Evolutionary conservation across 495 filamentous ascomycete species (phyloP).

Genomic region (Extremus antarcticus): DNA sequence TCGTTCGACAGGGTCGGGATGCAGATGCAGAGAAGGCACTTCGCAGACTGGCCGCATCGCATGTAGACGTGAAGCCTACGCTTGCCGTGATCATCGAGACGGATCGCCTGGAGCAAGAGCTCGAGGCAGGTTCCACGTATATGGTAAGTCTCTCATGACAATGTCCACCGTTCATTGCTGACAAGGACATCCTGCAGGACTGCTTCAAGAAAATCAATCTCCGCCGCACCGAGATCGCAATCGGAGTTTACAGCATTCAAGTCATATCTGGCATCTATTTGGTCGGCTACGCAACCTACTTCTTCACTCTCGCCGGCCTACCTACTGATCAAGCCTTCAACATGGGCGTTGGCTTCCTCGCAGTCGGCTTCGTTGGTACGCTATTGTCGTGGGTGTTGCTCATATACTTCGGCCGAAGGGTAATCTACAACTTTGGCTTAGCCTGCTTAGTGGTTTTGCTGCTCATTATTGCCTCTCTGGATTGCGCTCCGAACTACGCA

Average conservation of each 20-base stretch:
- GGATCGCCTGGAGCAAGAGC: slow-evolving; percentile 24
- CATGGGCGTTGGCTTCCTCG: slow-evolving; percentile 32
- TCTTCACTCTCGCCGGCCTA: slow-evolving; percentile 59
- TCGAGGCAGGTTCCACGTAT: slow-evolving; percentile 22
- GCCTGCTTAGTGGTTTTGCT: slow-evolving; percentile 37
- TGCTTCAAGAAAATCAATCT: slow-evolving; percentile 28
- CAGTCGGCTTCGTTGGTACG: slow-evolving; percentile 42
- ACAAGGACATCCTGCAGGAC: slow-evolving; percentile 20
- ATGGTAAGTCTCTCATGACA: neutral
- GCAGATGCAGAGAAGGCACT: slow-evolving; percentile 30
- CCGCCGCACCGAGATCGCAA: slow-evolving; percentile 30
- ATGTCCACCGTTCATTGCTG: neutral
- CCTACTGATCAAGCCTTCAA: slow-evolving; percentile 26
- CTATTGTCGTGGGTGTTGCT: slow-evolving; percentile 44
- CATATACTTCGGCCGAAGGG: slow-evolving; percentile 36
- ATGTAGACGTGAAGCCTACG: slow-evolving; percentile 29
- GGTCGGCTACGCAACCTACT: slow-evolving; percentile 53
- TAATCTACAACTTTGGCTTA: slow-evolving; percentile 44
- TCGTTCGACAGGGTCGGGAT: slow-evolving; percentile 26
- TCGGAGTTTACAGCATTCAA: slow-evolving; percentile 63
- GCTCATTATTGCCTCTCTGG: slow-evolving; percentile 49
- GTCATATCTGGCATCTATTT: slow-evolving; percentile 70
- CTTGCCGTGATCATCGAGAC: slow-evolving; percentile 32
- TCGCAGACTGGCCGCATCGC: slow-evolving; percentile 23
- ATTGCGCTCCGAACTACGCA: slow-evolving; percentile 39